Percentiles rank a stretch among this genome's conserved stretches.
These are phyloP conservation scores for Leccinum obscurum DNA, from an alignment of 768 basidiomycete species.

Conservation along the genomic window DNA sequence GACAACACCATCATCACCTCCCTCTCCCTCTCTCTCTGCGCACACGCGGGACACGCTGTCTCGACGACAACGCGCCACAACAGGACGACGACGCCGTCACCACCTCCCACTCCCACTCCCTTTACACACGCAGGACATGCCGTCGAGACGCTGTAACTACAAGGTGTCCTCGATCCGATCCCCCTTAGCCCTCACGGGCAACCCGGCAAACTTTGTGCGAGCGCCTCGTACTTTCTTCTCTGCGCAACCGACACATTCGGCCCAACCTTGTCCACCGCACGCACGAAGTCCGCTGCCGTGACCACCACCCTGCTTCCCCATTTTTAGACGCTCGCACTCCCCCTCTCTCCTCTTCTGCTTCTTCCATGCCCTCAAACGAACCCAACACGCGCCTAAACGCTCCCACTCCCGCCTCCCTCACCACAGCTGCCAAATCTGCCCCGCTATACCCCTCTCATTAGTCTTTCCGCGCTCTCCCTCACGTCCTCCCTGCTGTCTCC, in stretches of 20 bases:
- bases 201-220: slow-evolving; percentile 79
- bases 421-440: slow-evolving; percentile 85
- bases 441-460: slow-evolving; percentile 84
- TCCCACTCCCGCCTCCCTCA: slow-evolving; percentile 85
- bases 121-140: too few relatives aligned
- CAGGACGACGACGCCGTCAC: too few relatives aligned
- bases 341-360: slow-evolving; percentile 12
- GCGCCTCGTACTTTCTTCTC: slow-evolving; percentile 76
- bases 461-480: slow-evolving; percentile 29
- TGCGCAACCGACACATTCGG: slow-evolving; percentile 88
- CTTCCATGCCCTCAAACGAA: slow-evolving; percentile 61
- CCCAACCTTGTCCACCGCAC: slow-evolving; percentile 75
- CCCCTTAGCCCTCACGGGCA: slow-evolving; percentile 51
- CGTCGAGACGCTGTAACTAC: neutral
- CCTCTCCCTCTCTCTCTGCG: too few relatives aligned
- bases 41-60: too few relatives aligned
- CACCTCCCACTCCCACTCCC: too few relatives aligned
- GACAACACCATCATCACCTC: too few relatives aligned
- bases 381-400: slow-evolving; percentile 73
- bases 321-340: neutral
- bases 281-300: slow-evolving; percentile 62
- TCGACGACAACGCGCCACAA: too few relatives aligned
- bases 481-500: slow-evolving; percentile 7
- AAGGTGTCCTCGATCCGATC: slow-evolving; percentile 23
- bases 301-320: slow-evolving; percentile 39